These are phyloP conservation scores for Psophocarpus tetragonolobus DNA, from an alignment of 306 rosid species.

Conservation along the genomic window DNA sequence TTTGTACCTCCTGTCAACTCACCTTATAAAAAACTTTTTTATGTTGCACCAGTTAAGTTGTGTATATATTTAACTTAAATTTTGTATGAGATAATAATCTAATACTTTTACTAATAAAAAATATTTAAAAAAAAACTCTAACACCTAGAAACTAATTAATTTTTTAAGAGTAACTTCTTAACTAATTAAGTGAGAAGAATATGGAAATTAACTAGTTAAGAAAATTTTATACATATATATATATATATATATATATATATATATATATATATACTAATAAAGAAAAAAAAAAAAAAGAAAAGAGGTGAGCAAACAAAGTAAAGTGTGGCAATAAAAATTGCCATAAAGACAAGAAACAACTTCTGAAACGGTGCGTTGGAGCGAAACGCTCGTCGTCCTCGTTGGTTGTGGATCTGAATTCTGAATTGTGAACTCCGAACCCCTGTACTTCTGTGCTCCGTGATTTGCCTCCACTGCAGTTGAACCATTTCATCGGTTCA, in stretches of 20 bases:
- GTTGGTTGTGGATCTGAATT: conserved; percentile 47
- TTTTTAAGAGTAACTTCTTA: too few relatives aligned
- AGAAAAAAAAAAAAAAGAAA: background rate
- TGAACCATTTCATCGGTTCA: conserved; percentile 4
- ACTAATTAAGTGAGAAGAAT: background rate
- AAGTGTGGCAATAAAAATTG: background rate
- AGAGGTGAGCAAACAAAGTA: background rate
- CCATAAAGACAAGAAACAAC: background rate
- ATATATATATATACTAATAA: background rate
- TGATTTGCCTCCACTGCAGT: conserved; percentile 13
- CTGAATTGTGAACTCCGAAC: conserved; percentile 36
- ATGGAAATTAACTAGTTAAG: background rate
- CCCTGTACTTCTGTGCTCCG: background rate
- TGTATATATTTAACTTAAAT: too few relatives aligned
- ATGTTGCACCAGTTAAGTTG: too few relatives aligned
- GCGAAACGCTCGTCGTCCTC: conserved; percentile 22
- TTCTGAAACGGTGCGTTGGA: conserved; percentile 43
- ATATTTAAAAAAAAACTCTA: too few relatives aligned
- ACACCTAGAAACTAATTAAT: too few relatives aligned
- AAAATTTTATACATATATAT: too few relatives aligned
- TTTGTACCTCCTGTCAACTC: too few relatives aligned
- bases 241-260: background rate
- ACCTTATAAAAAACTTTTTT: too few relatives aligned
- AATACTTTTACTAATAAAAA: too few relatives aligned
- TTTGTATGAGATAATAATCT: too few relatives aligned